phyloP scores from a whole-genome alignment of 768 basidiomycete species.

The Pleurotus ostreatus region DNA sequence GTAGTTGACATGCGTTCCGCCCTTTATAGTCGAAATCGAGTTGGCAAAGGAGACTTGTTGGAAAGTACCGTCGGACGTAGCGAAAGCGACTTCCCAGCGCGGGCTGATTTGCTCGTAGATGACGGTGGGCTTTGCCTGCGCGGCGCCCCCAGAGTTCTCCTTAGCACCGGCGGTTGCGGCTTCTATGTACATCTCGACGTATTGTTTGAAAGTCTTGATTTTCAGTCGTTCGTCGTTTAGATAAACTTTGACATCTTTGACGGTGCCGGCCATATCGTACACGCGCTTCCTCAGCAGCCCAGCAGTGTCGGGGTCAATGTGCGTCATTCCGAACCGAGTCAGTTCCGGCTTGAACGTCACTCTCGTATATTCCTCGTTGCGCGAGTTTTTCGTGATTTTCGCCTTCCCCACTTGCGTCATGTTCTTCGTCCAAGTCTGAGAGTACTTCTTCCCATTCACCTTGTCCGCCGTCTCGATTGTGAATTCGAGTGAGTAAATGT shows the following conservation, averaged over 20 bases:
- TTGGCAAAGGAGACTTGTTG: conserved; percentile 98
- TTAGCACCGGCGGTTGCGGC: conserved; percentile 69
- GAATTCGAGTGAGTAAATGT: conserved; percentile 97
- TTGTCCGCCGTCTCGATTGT: conserved; percentile 94
- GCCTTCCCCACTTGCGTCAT: conserved; percentile 86
- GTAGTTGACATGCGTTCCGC: conserved; percentile 86
- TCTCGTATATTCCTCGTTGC: conserved; percentile 86
- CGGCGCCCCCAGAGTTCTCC: conserved; percentile 74
- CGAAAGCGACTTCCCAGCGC: conserved; percentile 95
- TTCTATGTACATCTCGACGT: conserved; percentile 89
- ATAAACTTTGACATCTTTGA: conserved; percentile 89
- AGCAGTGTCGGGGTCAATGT: conserved; percentile 88
- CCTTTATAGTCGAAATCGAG: conserved; percentile 94
- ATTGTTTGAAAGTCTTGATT: conserved; percentile 94
- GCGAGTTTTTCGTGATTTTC: conserved; percentile 90
- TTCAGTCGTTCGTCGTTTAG: conserved; percentile 90
- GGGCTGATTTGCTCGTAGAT: conserved; percentile 77
- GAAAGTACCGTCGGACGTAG: conserved; percentile 87
- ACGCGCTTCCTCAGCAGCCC: conserved; percentile 90
- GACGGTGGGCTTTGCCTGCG: conserved; percentile 68
- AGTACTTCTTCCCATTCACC: conserved; percentile 83
- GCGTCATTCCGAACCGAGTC: conserved; percentile 85
- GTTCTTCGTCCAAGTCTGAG: conserved; percentile 91
- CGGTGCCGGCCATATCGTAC: conserved; percentile 96
- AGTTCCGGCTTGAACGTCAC: conserved; percentile 94